Conservation (phyloP, 2,329 filamentous ascomycete species). For the Beauveria sp. region DNA sequence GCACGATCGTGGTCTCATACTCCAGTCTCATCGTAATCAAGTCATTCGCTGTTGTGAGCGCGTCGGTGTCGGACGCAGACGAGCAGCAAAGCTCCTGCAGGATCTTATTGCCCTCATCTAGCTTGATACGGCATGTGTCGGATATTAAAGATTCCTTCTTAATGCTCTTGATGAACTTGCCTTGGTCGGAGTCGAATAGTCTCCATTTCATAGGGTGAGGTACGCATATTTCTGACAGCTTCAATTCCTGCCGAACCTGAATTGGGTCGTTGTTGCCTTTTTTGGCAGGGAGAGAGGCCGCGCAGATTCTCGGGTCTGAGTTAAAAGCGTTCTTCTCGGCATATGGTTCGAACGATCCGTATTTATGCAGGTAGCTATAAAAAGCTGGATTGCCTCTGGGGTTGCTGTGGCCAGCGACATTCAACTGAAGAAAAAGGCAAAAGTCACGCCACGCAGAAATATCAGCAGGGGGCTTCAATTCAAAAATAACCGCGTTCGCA, state of each 20-base stretch:
- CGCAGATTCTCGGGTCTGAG: neutral
- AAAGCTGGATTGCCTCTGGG: too few species aligned
- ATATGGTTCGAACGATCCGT: fast-evolving
- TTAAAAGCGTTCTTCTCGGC: neutral
- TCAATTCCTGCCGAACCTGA: neutral
- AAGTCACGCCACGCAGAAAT: neutral
- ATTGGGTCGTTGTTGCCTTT: neutral
- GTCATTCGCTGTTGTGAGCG: neutral
- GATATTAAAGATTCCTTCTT: fast-evolving
- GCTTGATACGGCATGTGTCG: neutral
- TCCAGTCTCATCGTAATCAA: neutral
- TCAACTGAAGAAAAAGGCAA: neutral
- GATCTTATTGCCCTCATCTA: neutral
- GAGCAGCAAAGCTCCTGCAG: neutral
- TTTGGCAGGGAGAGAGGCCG: neutral
- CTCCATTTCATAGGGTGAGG: neutral
- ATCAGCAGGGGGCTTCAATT: neutral
- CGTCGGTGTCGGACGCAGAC: fast-evolving
- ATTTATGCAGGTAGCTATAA: neutral
- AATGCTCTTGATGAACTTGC: neutral
- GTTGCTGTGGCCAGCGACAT: neutral
- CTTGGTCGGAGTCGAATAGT: neutral
- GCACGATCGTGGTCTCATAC: neutral
- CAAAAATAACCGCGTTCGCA: neutral
- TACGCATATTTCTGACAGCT: neutral